Conservation (phyloP, 1,139 yeast species). For the Debaryomyces coudertii region DNA sequence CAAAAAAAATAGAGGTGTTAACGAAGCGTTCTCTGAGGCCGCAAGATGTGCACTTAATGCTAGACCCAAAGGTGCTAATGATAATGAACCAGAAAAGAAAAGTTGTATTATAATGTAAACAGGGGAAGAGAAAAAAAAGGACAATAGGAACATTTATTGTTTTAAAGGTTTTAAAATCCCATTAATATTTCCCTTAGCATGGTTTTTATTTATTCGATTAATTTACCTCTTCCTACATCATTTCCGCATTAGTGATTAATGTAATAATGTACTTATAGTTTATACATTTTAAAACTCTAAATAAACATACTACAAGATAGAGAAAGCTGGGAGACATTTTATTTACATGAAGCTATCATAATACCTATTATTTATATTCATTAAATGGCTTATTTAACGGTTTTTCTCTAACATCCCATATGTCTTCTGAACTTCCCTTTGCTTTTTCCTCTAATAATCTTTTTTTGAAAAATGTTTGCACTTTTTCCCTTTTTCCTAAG, state of each 20-base stretch:
- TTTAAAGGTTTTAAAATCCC: background rate
- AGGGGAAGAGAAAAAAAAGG: background rate
- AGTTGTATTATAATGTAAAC: slow-evolving; percentile 44
- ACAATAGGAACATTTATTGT: background rate
- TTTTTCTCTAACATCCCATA: slow-evolving; percentile 65
- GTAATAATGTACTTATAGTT: slow-evolving; percentile 1
- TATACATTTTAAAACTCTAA: slow-evolving; percentile 6
- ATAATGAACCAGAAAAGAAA: slow-evolving; percentile 48
- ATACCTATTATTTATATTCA: slow-evolving; percentile 15
- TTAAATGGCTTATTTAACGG: slow-evolving; percentile 31
- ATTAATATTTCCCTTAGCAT: background rate
- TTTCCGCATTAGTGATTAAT: background rate
- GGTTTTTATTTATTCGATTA: background rate
- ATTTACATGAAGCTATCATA: background rate
- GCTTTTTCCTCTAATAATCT: slow-evolving; percentile 62
- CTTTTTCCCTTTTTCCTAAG: slow-evolving; percentile 51
- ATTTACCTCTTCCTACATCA: slow-evolving; percentile 6
- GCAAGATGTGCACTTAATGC: slow-evolving; percentile 95
- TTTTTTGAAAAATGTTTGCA: slow-evolving; percentile 72
- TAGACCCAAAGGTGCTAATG: slow-evolving; percentile 75
- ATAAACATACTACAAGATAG: background rate
- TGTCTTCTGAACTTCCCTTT: slow-evolving; percentile 76
- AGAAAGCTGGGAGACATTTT: background rate
- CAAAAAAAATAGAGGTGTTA: slow-evolving; percentile 90
- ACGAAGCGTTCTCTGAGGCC: slow-evolving; percentile 96